A percentile compares a stretch with the other conserved stretches of the same genome.
These are phyloP conservation scores for Yarrowia porcina DNA, from an alignment of 805 yeast species.

Conservation along the genomic window DNA sequence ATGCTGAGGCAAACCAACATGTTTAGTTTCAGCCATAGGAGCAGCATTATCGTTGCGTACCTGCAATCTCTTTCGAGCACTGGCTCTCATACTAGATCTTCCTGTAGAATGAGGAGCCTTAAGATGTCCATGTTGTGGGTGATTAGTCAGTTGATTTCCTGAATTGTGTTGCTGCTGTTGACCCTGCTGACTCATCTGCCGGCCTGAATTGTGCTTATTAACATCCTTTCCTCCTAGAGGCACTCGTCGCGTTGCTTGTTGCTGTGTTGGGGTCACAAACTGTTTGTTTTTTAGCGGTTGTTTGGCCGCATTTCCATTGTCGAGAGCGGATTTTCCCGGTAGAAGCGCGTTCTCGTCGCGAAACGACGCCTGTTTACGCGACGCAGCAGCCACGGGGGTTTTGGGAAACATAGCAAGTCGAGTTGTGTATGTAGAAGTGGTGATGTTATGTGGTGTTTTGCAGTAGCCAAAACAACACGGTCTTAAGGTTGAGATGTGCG, in stretches of 20 bases:
- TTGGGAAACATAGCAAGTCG: constrained; percentile 1
- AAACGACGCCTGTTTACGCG: constrained; percentile 11
- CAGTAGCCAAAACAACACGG: not conserved
- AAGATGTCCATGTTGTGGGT: not conserved
- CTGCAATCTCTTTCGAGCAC: not conserved
- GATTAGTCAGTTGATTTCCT: not conserved
- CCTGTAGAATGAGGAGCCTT: not conserved
- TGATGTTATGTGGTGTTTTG: constrained; percentile 13
- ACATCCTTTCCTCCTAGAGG: constrained; percentile 13
- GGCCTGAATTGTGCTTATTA: not conserved
- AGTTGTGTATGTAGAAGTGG: not conserved
- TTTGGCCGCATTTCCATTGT: not conserved
- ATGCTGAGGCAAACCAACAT: not conserved
- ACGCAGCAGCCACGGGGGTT: constrained; percentile 9
- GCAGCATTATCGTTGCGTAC: constrained; percentile 10
- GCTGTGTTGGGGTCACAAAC: constrained; percentile 1
- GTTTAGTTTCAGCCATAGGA: constrained; percentile 1
- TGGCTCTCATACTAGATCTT: not conserved
- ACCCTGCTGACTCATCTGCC: not conserved
- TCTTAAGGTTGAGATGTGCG: too few species aligned
- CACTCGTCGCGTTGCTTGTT: not conserved
- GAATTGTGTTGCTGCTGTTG: not conserved
- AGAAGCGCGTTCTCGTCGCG: constrained; percentile 15
- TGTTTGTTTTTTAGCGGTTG: not conserved
- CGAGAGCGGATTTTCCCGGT: not conserved